phyloP scores from a whole-genome alignment of 495 filamentous ascomycete species.

The Platismatia glauca region DNA sequence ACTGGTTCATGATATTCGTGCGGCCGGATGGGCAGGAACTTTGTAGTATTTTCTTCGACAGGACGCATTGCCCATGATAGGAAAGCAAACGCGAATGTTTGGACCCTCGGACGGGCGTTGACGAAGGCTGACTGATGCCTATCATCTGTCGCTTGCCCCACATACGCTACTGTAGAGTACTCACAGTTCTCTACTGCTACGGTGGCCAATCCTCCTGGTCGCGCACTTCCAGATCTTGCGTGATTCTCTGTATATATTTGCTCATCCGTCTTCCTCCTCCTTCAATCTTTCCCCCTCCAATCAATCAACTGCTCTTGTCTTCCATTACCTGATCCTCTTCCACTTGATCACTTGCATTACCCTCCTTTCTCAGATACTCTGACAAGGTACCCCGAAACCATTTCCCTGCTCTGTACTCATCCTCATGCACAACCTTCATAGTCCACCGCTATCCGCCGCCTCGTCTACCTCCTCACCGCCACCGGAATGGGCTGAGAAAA shows the following conservation, averaged over 20 bases:
- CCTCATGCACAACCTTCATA: slow-evolving; percentile 10
- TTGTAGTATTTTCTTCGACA: neutral
- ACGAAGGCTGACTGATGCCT: neutral
- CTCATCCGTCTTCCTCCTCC: neutral
- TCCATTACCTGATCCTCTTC: no score
- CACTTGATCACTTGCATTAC: neutral
- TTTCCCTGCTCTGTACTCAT: neutral
- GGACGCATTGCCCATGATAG: neutral
- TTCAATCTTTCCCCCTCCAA: neutral
- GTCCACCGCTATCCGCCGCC: slow-evolving; percentile 3
- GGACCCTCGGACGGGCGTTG: neutral
- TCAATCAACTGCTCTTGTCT: neutral
- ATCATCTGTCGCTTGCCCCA: no score
- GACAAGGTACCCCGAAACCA: neutral
- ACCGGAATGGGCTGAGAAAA: slow-evolving; percentile 13
- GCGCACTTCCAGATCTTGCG: neutral
- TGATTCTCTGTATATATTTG: neutral
- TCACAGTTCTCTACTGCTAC: neutral
- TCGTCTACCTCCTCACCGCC: slow-evolving; percentile 17
- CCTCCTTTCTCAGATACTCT: neutral
- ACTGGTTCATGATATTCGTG: neutral
- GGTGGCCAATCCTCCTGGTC: neutral
- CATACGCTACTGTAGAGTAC: neutral
- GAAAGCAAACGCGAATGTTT: neutral
- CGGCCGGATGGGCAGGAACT: neutral